phyloP scores from a whole-genome alignment of 2,329 filamentous ascomycete species.

The Zymoseptoria tritici region DNA sequence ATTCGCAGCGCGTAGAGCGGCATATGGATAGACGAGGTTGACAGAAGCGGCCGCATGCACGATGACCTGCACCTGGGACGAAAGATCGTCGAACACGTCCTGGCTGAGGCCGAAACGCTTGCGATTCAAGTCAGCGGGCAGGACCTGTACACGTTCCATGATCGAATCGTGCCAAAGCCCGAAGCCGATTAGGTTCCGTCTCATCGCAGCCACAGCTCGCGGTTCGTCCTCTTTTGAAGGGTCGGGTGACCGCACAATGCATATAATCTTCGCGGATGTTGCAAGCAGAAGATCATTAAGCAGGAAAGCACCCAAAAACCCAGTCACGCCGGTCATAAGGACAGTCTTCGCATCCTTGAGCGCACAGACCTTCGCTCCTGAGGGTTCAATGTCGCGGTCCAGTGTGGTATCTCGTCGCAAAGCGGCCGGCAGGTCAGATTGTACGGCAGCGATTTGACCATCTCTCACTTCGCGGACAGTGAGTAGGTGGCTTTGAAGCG shows the following conservation, averaged over 20 bases:
- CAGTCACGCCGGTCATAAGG: slow-evolving; percentile 66
- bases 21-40: slow-evolving; percentile 75
- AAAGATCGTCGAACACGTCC: slow-evolving; percentile 58
- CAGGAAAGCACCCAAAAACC: slow-evolving; percentile 68
- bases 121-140: slow-evolving; percentile 65
- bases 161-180: slow-evolving; percentile 71
- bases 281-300: slow-evolving; percentile 60
- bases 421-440: slow-evolving; percentile 65
- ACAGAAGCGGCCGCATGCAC: slow-evolving; percentile 72
- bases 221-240: slow-evolving; percentile 57
- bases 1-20: slow-evolving; percentile 65
- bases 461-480: slow-evolving; percentile 64
- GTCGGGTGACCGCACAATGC: slow-evolving; percentile 65
- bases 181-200: slow-evolving; percentile 68
- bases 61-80: slow-evolving; percentile 61
- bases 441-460: slow-evolving; percentile 65
- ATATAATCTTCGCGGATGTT: slow-evolving; percentile 63
- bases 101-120: slow-evolving; percentile 61
- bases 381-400: slow-evolving; percentile 59
- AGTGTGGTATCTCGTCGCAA: slow-evolving; percentile 60
- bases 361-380: slow-evolving; percentile 46
- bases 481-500: slow-evolving; percentile 63
- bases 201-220: slow-evolving; percentile 63
- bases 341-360: slow-evolving; percentile 61
- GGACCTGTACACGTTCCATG: slow-evolving; percentile 68